Base-by-base conservation (phyloP, 169 alveolate genomes). In the Theileria annulata region DNA sequence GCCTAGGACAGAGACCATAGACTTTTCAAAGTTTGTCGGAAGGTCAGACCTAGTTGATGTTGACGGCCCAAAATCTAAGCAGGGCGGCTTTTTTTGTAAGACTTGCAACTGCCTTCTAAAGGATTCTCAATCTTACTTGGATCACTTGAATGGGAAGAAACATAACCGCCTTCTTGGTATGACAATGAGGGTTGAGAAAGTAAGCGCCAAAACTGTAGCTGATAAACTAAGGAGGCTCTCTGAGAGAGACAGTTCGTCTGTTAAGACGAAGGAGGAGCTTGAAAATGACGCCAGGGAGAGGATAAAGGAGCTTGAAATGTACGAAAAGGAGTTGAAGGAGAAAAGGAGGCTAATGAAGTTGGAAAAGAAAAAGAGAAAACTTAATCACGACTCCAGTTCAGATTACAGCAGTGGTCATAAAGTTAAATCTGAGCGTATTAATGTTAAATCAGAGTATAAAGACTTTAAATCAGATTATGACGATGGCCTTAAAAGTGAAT, bases 111-210 rank as follows among this genome's bases (percentile, higher is more conserved):
- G 97, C 37, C 84, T 87, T 17, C 75, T 94, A 37, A 92, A 92
- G 74, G 98, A 95, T 78, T 91, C 96, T 10, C 94, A 92, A 49
- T 89, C 97, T 3, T 96, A 95, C 86, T 72, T 93, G 74, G 99
- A 96, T 75, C 99, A 96, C 77, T 87, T 95, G 23, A 95, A 96
- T 86, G 98, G 98, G 0, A 92, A 94, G 63, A 93, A 93, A 68
- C 99, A 96, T 75, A 94, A 95, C 76, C 67, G 96, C n/a, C 87
- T 93, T 79, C 84, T 95, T 17, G 98, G 98, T 3, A 94, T 94
- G 96, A 95, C 96, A 66, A 96, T 95, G 98, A 86, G 96, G 25
- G 98, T 95, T 23, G 97, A 95, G 87, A 88, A 87, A 69, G 97
- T 93, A 17, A 87, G 92, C 3, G 85, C 89, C n/a, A 92, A 85